phyloP scores from a whole-genome alignment of 805 yeast species.

The Ogataea pini region DNA sequence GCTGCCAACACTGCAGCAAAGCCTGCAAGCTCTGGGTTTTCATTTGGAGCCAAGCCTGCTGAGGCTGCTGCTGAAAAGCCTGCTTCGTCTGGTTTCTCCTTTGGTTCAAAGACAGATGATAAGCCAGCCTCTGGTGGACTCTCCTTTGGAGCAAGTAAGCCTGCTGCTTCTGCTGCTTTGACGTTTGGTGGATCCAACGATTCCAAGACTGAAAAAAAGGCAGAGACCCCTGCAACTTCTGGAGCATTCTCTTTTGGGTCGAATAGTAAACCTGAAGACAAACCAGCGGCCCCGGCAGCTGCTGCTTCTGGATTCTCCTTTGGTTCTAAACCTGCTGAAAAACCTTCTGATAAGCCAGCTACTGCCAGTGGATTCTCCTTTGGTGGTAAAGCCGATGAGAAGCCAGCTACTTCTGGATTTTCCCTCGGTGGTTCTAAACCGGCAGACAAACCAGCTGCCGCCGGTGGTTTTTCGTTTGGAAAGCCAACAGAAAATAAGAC shows the following conservation, averaged over 20 bases:
- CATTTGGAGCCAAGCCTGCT: conserved; percentile 22
- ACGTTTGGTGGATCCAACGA: background rate
- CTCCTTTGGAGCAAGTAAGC: conserved; percentile 18
- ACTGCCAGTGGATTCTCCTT: conserved; percentile 12
- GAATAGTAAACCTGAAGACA: conserved; percentile 15
- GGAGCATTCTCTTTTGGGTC: conserved; percentile 13
- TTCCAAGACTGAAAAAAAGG: background rate
- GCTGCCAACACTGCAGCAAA: conserved; percentile 8
- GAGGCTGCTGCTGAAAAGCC: conserved; percentile 14
- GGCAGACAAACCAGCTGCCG: conserved; percentile 18
- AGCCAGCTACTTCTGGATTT: conserved; percentile 4
- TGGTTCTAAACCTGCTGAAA: conserved; percentile 11
- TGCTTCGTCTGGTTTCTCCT: conserved; percentile 13
- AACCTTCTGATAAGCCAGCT: conserved; percentile 3
- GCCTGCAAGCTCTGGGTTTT: conserved; percentile 16
- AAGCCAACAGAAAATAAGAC: conserved; percentile 9
- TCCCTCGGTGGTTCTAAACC: conserved; percentile 15
- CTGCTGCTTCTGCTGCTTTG: conserved; percentile 10
- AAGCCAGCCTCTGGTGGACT: conserved; percentile 18
- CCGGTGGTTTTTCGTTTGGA: conserved; percentile 5
- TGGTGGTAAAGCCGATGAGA: conserved; percentile 11
- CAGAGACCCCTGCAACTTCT: conserved; percentile 5
- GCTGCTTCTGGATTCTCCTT: conserved; percentile 11
- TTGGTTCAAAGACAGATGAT: conserved; percentile 10
- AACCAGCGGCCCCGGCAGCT: conserved; percentile 5